These are phyloP conservation scores for Cutaneotrichosporon sp. DNA, from an alignment of 1,284 basidiomycete species.

Conservation along the genomic window DNA sequence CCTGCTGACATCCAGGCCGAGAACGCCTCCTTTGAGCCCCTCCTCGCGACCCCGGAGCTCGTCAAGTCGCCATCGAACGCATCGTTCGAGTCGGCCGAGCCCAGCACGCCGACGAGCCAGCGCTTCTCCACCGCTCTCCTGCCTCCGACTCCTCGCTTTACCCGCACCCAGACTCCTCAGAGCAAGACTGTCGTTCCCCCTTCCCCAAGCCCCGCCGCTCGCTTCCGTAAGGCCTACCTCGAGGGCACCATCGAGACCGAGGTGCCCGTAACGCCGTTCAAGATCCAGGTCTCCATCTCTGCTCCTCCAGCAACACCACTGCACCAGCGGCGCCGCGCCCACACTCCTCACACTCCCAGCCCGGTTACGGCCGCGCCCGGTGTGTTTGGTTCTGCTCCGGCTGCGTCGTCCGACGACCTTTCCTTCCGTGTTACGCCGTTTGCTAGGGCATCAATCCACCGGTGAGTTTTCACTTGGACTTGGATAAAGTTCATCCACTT, in stretches of 20 bases:
- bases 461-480: background rate
- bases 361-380: background rate
- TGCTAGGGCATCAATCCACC: constrained; percentile 1
- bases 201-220: background rate
- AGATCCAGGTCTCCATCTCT: background rate
- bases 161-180: constrained; percentile 6
- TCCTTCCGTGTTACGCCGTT: background rate
- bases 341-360: background rate
- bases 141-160: constrained; percentile 7
- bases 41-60: constrained; percentile 7
- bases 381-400: background rate
- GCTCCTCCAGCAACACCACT: constrained; percentile 3
- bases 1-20: constrained; percentile 5
- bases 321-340: constrained; percentile 1
- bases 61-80: constrained; percentile 1
- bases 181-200: constrained; percentile 5
- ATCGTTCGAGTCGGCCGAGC: constrained; percentile 4
- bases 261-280: background rate
- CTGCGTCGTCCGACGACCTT: background rate
- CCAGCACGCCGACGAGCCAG: background rate
- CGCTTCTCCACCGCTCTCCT: constrained; percentile 1
- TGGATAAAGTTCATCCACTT: background rate
- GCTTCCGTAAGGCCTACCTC: background rate
- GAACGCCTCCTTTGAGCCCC: background rate
- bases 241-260: background rate